These are phyloP conservation scores for Colletotrichum sp. DNA, from an alignment of 2,329 filamentous ascomycete genomes.

Conservation along the genomic window DNA sequence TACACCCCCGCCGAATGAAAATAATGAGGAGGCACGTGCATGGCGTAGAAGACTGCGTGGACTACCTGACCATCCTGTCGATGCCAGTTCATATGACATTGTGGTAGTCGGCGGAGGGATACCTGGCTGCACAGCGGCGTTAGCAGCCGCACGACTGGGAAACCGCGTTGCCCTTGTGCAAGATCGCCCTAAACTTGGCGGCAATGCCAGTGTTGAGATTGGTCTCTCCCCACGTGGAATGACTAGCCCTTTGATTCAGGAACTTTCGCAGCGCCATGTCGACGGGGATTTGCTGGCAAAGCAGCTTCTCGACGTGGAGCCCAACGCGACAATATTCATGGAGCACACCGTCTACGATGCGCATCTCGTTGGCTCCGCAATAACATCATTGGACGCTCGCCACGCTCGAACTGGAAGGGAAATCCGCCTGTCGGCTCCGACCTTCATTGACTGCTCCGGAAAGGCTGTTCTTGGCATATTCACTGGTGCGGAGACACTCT, in stretches of 20 bases:
- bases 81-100: not conserved
- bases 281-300: not conserved
- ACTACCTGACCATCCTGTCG: not conserved
- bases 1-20: not conserved
- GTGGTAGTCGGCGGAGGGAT: not conserved
- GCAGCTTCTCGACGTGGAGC: not conserved
- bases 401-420: not conserved
- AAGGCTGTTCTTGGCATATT: not conserved
- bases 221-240: not conserved
- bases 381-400: not conserved
- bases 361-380: not conserved
- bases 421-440: not conserved
- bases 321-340: not conserved
- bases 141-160: not conserved
- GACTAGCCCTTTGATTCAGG: not conserved
- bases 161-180: not conserved
- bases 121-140: not conserved
- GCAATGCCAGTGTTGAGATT: not conserved
- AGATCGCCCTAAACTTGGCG: not conserved
- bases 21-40: fast-evolving
- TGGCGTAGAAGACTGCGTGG: not conserved
- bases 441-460: not conserved
- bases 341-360: not conserved
- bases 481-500: not conserved
- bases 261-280: not conserved